Evolutionary conservation across 179 eudicot genomes (phyloP).

Genomic region (Silene vulgaris): DNA sequence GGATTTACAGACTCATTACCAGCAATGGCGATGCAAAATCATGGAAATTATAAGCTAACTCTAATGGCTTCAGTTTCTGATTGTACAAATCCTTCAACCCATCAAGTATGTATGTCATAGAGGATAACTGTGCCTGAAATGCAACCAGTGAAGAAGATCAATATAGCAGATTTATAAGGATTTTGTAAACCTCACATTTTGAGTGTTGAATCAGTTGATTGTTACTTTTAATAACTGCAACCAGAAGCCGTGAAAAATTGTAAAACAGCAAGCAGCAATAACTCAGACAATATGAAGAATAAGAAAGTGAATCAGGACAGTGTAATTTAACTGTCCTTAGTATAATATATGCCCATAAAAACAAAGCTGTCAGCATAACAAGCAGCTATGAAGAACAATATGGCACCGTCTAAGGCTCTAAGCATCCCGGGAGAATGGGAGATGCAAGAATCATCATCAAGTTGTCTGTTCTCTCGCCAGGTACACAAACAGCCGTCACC

Average conservation of each 20-base stretch:
- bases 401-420: neutral
- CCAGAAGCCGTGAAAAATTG: neutral
- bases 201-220: neutral
- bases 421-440: neutral
- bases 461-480: neutral
- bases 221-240: neutral
- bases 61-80: conserved; percentile 80
- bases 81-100: conserved; percentile 71
- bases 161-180: conserved; percentile 3
- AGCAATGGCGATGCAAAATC: conserved; percentile 64
- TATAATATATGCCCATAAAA: neutral
- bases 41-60: conserved; percentile 56
- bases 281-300: neutral
- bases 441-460: neutral
- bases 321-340: neutral
- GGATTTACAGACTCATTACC: conserved; percentile 43
- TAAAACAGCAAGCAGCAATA: neutral
- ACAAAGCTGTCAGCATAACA: neutral
- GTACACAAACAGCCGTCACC: neutral
- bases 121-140: conserved; percentile 29
- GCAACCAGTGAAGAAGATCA: conserved; percentile 15
- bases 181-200: neutral
- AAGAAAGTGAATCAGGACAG: neutral
- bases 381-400: neutral
- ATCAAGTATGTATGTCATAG: conserved; percentile 65